phyloP scores from a whole-genome alignment of 305 asterid species.

The Stenogyne calaminthoides region DNA sequence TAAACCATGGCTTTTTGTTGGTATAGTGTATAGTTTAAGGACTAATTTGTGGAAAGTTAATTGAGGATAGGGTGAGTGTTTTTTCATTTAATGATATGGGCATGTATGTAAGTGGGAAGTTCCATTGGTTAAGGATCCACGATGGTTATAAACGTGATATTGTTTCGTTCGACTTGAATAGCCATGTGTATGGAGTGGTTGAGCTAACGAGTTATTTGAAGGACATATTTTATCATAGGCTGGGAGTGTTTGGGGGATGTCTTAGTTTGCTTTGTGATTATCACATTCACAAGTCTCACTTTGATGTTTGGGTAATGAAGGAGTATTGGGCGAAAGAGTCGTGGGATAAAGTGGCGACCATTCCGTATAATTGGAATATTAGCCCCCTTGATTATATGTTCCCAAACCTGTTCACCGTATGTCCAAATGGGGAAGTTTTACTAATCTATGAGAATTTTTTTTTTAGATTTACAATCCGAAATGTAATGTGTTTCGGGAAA shows the following conservation, averaged over 20 bases:
- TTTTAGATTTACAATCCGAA: too few species aligned
- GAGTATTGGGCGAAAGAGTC: slow-evolving; percentile 40
- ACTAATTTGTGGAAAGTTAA: slow-evolving; percentile 37
- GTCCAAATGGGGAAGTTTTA: slow-evolving; percentile 30
- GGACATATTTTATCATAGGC: too few species aligned
- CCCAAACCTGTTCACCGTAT: background rate
- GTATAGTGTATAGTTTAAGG: slow-evolving; percentile 35
- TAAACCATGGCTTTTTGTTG: background rate
- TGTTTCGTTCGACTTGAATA: slow-evolving; percentile 35
- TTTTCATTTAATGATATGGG: slow-evolving; percentile 24
- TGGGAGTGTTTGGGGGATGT: background rate
- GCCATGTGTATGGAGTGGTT: slow-evolving; percentile 32
- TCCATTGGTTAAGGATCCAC: slow-evolving; percentile 41
- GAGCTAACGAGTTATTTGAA: too few species aligned
- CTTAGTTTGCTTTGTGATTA: background rate
- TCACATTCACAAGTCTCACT: background rate
- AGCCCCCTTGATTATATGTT: background rate
- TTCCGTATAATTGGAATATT: background rate
- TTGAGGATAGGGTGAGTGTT: slow-evolving; percentile 10
- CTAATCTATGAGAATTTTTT: too few species aligned
- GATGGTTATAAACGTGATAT: background rate
- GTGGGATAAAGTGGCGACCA: slow-evolving; percentile 33
- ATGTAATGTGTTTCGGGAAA: too few species aligned
- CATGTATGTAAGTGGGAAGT: slow-evolving; percentile 41
- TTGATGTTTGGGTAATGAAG: slow-evolving; percentile 27